A percentile compares a stretch with the other conserved stretches of the same genome.
Evolutionary conservation across 352 stramenopile species (phyloP).

Genomic region (Globisporangium radiosum): DNA sequence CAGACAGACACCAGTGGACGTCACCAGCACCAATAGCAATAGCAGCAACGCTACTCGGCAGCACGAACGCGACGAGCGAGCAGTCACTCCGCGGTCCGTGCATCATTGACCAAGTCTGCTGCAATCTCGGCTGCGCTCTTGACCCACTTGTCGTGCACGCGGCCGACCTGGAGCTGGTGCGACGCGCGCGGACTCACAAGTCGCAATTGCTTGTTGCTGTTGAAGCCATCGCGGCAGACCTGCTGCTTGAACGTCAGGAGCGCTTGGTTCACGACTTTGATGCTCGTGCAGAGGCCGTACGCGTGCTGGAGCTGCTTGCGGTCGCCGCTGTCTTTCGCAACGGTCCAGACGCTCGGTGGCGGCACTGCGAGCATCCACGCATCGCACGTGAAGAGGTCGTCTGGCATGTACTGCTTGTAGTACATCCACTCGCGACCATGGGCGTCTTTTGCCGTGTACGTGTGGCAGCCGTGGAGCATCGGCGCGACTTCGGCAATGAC

Average conservation of each 20-base stretch:
- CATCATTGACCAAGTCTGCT: too few species aligned
- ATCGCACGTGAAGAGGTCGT: conserved; percentile 71
- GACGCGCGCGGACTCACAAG: conserved; percentile 37
- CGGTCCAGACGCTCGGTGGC: conserved; percentile 50
- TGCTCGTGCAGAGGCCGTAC: conserved; percentile 72
- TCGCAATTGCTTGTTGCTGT: conserved; percentile 53
- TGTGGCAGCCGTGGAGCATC: conserved; percentile 37
- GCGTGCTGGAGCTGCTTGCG: conserved; percentile 43
- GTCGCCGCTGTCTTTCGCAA: conserved; percentile 43
- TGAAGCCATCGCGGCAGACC: conserved; percentile 59
- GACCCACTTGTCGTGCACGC: conserved; percentile 35
- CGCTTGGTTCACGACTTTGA: conserved; percentile 69
- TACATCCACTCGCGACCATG: conserved; percentile 51
- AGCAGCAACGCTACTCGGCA: too few species aligned
- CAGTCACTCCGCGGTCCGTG: too few species aligned
- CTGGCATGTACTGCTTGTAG: conserved; percentile 56
- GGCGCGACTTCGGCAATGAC: conserved; percentile 38
- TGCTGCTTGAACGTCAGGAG: conserved; percentile 55
- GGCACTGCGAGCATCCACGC: conserved; percentile 63
- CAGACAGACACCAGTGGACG: too few species aligned
- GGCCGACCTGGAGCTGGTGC: conserved; percentile 37
- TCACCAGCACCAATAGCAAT: too few species aligned
- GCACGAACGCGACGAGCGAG: too few species aligned
- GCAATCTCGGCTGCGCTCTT: conserved; percentile 22
- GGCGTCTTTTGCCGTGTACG: conserved; percentile 39